These are phyloP conservation scores for Xylaria sp. DNA, from an alignment of 2,329 filamentous ascomycete genomes.

Conservation along the genomic window DNA sequence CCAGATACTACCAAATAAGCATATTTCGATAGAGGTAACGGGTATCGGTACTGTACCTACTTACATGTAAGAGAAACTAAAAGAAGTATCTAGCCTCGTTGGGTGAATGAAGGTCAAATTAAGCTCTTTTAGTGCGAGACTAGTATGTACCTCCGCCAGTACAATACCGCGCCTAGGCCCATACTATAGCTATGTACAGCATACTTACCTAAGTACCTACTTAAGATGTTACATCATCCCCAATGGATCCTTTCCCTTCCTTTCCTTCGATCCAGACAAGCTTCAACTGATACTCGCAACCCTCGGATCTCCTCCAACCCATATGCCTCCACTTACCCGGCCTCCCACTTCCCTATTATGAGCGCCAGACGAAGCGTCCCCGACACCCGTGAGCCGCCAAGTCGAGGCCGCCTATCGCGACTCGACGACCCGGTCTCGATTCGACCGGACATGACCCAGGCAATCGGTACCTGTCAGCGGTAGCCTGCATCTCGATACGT, in stretches of 20 bases:
- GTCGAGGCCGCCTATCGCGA: constrained; percentile 29
- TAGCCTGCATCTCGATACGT: not conserved
- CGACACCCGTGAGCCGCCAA: constrained; percentile 37
- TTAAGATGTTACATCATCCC: no score
- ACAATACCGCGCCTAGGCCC: no score
- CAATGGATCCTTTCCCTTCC: no score
- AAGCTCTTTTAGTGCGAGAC: not conserved
- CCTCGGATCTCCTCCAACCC: no score
- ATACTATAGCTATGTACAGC: no score
- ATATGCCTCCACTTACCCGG: not conserved
- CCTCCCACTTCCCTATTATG: constrained; percentile 40
- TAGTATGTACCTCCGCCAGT: not conserved
- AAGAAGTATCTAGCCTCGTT: no score
- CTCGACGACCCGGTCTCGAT: constrained; percentile 4
- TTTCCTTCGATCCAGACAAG: no score
- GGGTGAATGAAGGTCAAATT: not conserved
- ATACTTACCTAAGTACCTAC: not conserved
- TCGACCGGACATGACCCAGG: not conserved
- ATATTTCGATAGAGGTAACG: no score
- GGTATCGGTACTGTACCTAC: no score
- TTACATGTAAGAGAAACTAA: no score
- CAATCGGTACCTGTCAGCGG: not conserved
- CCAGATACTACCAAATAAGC: no score
- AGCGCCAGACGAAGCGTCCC: constrained; percentile 34
- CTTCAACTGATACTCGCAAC: no score